These are phyloP conservation scores for Neocatenulostroma microsporum DNA, from an alignment of 2,329 filamentous ascomycete species.

Conservation along the genomic window DNA sequence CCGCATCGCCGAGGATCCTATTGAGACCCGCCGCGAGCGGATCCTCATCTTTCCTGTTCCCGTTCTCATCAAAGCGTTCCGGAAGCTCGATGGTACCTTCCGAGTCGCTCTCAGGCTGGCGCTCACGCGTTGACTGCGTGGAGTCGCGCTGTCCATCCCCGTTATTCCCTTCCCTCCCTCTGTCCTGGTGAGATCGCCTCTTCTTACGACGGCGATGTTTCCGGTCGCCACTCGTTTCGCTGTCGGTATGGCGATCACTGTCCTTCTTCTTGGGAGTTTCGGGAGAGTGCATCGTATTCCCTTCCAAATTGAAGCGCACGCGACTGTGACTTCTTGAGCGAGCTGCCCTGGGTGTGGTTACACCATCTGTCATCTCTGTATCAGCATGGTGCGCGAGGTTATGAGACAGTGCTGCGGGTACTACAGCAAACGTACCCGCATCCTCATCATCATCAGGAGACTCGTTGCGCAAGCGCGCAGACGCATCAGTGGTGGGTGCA, in stretches of 20 bases:
- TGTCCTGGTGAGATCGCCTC: constrained; percentile 12
- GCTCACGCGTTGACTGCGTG: constrained; percentile 19
- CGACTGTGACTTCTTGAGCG: constrained; percentile 18
- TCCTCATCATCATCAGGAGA: constrained; percentile 2
- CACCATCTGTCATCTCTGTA: constrained; percentile 19
- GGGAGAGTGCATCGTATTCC: constrained; percentile 24
- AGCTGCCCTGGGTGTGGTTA: constrained; percentile 20
- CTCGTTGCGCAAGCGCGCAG: too few relatives aligned
- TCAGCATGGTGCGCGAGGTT: constrained; percentile 5
- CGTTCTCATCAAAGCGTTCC: constrained; percentile 30
- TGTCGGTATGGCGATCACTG: constrained; percentile 13
- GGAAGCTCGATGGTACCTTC: constrained; percentile 31
- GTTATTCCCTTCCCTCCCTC: constrained; percentile 8
- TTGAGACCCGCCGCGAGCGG: constrained; percentile 5
- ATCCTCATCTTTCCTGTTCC: constrained; percentile 26
- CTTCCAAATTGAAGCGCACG: constrained; percentile 26
- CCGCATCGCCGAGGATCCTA: constrained; percentile 5
- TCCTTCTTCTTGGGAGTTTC: constrained; percentile 10
- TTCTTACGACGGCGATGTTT: constrained; percentile 16
- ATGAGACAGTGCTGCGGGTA: too few relatives aligned
- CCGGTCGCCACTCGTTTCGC: constrained; percentile 15
- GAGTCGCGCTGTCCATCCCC: constrained; percentile 10
- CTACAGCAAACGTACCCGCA: too few relatives aligned
- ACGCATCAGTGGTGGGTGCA: too few relatives aligned
- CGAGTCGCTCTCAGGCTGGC: constrained; percentile 16